Base-by-base conservation (phyloP, 768 basidiomycete species). In the Auriculariales sp. region DNA sequence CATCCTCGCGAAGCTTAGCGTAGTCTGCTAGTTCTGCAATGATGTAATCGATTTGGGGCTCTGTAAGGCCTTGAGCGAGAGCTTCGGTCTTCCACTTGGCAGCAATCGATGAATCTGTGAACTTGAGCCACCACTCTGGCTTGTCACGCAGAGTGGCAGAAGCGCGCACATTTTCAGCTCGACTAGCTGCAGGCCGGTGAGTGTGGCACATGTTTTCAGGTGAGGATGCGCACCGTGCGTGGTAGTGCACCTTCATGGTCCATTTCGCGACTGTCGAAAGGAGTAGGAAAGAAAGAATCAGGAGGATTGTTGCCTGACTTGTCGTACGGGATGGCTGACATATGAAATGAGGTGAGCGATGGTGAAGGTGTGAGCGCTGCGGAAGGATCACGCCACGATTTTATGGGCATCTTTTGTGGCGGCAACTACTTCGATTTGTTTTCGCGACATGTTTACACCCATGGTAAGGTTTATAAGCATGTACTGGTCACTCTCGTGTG, bases 81-180 rank as follows among this genome's bases (percentile, higher is more conserved):
- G 62, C 67, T 31, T 62, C 54, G 9, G 55, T 46, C 1, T 55
- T 48, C 73, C 71, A 75, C 10, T 55, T 53, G 14, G 56, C 52
- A 49, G 64, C 60, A 3, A 53, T 49, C 15, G 57, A 53, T 12
- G 55, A 52, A 42, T 66, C 58, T 28, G 56, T 55, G 48, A 60
- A 58, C 17, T 50, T 30, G n/a, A 51, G 61, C 68, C 68, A 71
- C 75, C 75, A 76, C 9, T 66, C 57, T 0, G 62, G 61, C 29
- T 48, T 52, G 19, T 61, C 57, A 19, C 73, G 65, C 35, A 77
- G 58, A 39, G 66, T 63, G 14, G 66, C 67, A 31, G 74, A 76
- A 71, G 61, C 48, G 68, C 61, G 28, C 65, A 66, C 74, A 78
- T 76, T 1, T 72, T 73, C 45, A 74, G 55, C 45, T 78, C 75